phyloP scores from a whole-genome alignment of 176 grass and related monocot genomes.

The Themeda triandra region DNA sequence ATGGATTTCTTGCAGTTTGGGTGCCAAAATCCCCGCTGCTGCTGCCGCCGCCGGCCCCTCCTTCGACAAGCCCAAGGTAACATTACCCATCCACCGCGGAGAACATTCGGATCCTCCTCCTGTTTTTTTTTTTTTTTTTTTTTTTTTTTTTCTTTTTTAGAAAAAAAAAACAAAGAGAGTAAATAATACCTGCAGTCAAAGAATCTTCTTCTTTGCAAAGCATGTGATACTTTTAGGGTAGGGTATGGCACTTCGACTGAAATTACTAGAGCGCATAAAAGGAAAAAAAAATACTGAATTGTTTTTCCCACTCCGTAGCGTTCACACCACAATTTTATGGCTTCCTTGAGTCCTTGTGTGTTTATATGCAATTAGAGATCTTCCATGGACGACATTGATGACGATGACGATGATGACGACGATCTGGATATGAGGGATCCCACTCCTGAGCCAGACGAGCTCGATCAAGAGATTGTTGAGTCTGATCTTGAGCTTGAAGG shows the following conservation, averaged over 20 bases:
- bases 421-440: conserved; percentile 41
- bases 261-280: no score
- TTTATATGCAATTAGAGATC: conserved; percentile 24
- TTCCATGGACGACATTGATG: conserved; percentile 68
- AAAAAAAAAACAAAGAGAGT: background rate
- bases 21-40: conserved; percentile 66
- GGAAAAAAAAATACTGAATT: no score
- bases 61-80: conserved; percentile 39
- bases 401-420: conserved; percentile 38
- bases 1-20: conserved; percentile 40
- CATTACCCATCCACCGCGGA: background rate
- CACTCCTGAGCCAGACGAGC: conserved; percentile 76
- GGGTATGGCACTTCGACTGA: background rate
- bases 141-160: no score
- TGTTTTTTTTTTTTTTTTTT: no score
- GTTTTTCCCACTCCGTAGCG: background rate
- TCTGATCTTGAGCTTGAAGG: conserved; percentile 89
- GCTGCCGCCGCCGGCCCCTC: conserved; percentile 11
- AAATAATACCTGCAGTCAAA: background rate
- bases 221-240: background rate
- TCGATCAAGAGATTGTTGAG: conserved; percentile 84
- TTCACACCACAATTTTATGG: no score
- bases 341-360: no score
- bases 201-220: background rate
- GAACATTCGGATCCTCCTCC: no score